phyloP scores from a whole-genome alignment of 1,139 yeast species.

The Pichia sp. region DNA sequence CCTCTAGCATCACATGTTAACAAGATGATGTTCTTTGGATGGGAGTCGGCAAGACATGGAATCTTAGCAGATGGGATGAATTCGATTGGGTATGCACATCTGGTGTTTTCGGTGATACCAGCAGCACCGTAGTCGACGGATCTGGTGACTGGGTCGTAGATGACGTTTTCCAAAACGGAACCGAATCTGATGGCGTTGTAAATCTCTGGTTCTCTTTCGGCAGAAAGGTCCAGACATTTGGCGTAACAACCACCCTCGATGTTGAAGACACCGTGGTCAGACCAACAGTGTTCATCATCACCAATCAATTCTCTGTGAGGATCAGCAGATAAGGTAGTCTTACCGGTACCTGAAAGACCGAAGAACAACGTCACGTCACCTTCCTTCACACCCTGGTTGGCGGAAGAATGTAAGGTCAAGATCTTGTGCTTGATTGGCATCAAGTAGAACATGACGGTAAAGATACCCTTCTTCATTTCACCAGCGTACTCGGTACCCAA shows the following conservation, averaged over 20 bases:
- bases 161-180: constrained; percentile 89
- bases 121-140: constrained; percentile 81
- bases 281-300: constrained; percentile 99
- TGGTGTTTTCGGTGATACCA: constrained; percentile 89
- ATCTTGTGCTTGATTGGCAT: constrained; percentile 95
- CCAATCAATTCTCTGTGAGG: constrained; percentile 93
- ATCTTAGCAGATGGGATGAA: constrained; percentile 94
- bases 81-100: constrained; percentile 98
- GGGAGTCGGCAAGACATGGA: constrained; percentile 86
- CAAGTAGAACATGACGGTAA: constrained; percentile 97
- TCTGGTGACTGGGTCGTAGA: constrained; percentile 74
- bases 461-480: constrained; percentile 99
- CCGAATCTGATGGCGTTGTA: constrained; percentile 94
- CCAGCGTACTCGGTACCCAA: constrained; percentile 99
- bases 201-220: constrained; percentile 96
- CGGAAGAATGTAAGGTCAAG: constrained; percentile 91
- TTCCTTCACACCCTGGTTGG: constrained; percentile 74
- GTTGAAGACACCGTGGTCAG: constrained; percentile 96
- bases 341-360: constrained; percentile 97
- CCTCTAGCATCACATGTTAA: constrained; percentile 98
- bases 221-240: constrained; percentile 85
- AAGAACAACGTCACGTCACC: constrained; percentile 89
- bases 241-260: constrained; percentile 99
- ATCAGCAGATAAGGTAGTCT: constrained; percentile 95
- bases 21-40: constrained; percentile 88